Evolutionary conservation across 2,329 filamentous ascomycete genomes (phyloP).

Genomic region (Coleophoma cylindrospora): DNA sequence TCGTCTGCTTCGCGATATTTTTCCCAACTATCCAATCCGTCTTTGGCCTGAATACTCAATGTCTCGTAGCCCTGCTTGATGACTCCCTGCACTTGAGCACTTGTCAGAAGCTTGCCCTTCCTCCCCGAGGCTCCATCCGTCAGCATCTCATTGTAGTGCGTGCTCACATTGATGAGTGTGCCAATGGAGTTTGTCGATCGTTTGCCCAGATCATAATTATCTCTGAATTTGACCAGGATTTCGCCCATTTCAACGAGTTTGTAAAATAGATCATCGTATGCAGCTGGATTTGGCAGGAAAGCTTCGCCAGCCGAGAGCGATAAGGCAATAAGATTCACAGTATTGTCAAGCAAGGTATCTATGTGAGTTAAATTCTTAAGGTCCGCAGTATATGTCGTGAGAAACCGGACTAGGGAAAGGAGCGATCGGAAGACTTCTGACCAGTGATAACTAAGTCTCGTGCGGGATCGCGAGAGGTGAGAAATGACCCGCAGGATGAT

Average conservation of each 20-base stretch:
- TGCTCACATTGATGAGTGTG: conserved; percentile 74
- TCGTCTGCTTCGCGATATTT: conserved; percentile 83
- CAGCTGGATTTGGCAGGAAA: conserved; percentile 80
- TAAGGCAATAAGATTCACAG: conserved; percentile 79
- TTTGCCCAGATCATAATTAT: conserved; percentile 61
- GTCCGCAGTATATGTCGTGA: conserved; percentile 80
- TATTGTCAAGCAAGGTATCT: conserved; percentile 67
- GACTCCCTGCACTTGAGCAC: conserved; percentile 77
- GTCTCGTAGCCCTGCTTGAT: conserved; percentile 98
- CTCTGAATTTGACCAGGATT: conserved; percentile 73
- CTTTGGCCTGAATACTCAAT: conserved; percentile 82
- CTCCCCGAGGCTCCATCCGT: conserved; percentile 46
- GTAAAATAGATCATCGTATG: conserved; percentile 97
- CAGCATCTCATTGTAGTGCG: conserved; percentile 83
- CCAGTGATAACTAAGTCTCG: conserved; percentile 87
- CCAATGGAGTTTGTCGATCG: conserved; percentile 68
- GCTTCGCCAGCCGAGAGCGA: conserved; percentile 83
- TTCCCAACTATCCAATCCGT: conserved; percentile 82
- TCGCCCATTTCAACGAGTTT: conserved; percentile 93
- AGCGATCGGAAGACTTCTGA: conserved; percentile 89
- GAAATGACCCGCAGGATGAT: conserved; percentile 80
- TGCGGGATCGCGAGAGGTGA: conserved; percentile 76
- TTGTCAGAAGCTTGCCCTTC: conserved; percentile 67
- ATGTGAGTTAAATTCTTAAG: conserved; percentile 65
- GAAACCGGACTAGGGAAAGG: conserved; percentile 81